A percentile compares a stretch with the other conserved stretches of the same genome.
phyloP scores from a whole-genome alignment of 179 eudicot species.

The Spergularia azorica region DNA sequence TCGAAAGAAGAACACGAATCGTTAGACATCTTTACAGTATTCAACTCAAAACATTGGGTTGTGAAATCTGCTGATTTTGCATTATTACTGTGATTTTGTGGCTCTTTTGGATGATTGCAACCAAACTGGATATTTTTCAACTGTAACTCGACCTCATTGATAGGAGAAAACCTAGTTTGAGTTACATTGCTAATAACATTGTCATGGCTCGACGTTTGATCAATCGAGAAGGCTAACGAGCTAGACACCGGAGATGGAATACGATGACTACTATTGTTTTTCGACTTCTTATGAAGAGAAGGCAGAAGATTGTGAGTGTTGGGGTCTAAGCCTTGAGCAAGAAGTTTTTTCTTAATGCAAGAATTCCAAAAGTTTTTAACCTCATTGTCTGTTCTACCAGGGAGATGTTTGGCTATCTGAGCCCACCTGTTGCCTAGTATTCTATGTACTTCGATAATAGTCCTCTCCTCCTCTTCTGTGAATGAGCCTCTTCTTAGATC shows the following conservation, averaged over 20 bases:
- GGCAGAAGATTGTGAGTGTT: slow-evolving; percentile 77
- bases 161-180: slow-evolving; percentile 4
- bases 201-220: slow-evolving; percentile 1
- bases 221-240: slow-evolving; percentile 40
- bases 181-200: neutral
- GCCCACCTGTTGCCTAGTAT: slow-evolving; percentile 89
- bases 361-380: slow-evolving; percentile 93
- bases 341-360: slow-evolving; percentile 81
- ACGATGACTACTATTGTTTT: slow-evolving; percentile 1
- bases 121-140: slow-evolving; percentile 16
- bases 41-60: slow-evolving; percentile 21
- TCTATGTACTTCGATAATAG: slow-evolving; percentile 74
- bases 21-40: slow-evolving; percentile 11
- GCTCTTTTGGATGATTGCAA: neutral
- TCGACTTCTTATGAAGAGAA: slow-evolving; percentile 27
- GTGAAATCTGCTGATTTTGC: neutral
- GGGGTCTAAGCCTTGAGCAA: slow-evolving; percentile 82
- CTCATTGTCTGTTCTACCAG: slow-evolving; percentile 87
- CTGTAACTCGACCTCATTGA: neutral
- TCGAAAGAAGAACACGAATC: neutral
- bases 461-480: slow-evolving; percentile 72
- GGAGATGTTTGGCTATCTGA: slow-evolving; percentile 81
- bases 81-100: neutral
- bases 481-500: slow-evolving; percentile 76
- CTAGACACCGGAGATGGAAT: slow-evolving; percentile 16